Evolutionary conservation across 2,329 filamentous ascomycete species (phyloP).

Genomic region (Pestalotiopsis sp.): DNA sequence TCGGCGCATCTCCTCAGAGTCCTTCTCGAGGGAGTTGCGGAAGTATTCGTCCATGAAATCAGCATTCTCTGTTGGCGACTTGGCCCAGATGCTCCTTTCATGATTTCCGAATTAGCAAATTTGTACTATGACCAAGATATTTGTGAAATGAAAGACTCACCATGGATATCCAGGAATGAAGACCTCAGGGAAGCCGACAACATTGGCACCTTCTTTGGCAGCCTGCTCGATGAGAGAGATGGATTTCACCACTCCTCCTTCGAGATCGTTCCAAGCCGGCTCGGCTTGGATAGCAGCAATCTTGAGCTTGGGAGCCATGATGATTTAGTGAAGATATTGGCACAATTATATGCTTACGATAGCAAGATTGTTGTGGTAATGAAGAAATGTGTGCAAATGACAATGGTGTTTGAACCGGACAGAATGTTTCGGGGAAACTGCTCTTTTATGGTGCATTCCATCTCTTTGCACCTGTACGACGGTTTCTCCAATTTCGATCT

Average conservation of each 20-base stretch:
- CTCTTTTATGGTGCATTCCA: background rate
- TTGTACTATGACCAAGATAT: background rate
- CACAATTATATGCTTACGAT: background rate
- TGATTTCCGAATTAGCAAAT: constrained; percentile 19
- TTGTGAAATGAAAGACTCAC: background rate
- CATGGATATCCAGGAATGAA: constrained; percentile 57
- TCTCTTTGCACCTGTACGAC: background rate
- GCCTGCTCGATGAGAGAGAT: constrained; percentile 59
- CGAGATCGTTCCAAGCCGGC: constrained; percentile 62
- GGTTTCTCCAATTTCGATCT: background rate
- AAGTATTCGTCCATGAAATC: constrained; percentile 38
- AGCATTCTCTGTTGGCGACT: constrained; percentile 41
- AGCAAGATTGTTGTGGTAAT: background rate
- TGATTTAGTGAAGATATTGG: background rate
- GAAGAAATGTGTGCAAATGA: background rate
- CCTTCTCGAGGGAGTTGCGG: constrained; percentile 33
- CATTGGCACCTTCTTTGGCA: constrained; percentile 51
- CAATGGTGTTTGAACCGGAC: background rate
- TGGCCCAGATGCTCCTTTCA: constrained; percentile 39
- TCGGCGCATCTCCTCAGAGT: constrained; percentile 45
- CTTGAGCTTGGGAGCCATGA: background rate
- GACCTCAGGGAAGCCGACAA: constrained; percentile 54
- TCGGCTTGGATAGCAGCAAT: constrained; percentile 56
- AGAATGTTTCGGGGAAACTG: background rate
- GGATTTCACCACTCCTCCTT: constrained; percentile 57